Base-by-base conservation (phyloP, 1,284 basidiomycete genomes). In the Ceratobasidium sp. region DNA sequence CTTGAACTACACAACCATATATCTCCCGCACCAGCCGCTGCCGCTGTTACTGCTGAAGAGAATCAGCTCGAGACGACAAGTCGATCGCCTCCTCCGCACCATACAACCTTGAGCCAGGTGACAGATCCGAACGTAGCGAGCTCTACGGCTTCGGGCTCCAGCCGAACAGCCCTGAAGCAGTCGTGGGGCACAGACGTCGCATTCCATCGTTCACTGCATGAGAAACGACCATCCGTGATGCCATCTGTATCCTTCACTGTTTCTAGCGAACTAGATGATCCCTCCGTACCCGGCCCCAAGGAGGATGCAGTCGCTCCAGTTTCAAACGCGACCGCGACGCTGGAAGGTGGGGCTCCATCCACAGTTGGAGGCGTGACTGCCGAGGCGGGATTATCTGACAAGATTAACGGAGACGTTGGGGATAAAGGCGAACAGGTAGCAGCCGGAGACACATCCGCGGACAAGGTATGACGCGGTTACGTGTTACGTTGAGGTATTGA, bases 101-200 rank as follows among this genome's bases (percentile, higher is more conserved):
- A 79, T 14, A 69, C 61, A 38, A 67, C 71, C 71, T 38, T 62
- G 58, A 69, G 44, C 72, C 49, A 36, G 75, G 33, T 14, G 28
- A 4, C 21, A 11, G 42, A 44, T 23, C 46, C 75, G 79, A 48
- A 77, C 80, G 9, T 78, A 79, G 46, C 54, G 23, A 62, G 62
- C 48, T 54, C 49, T n/a, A 33, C 72, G 7, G 44, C 69, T 7
- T 46, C 73, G 59, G 72, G 78, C 56, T 77, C 76, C 33, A 75
- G 77, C 18, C 82, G 84, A 76, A 77, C 82, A 28, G 83, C 84
- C 73, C 84, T 85, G 12, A 89, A 86, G 77, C 85, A 87, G 83
- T 87, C 89, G 59, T 83, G 81, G 67, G 89, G 88, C n/a, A 86
- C 87, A 53, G 84, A 85, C 66, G 87, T 92, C 70, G 89, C 87